Base-by-base conservation (phyloP, 495 filamentous ascomycete genomes). In the Chaetomium cochliodes region DNA sequence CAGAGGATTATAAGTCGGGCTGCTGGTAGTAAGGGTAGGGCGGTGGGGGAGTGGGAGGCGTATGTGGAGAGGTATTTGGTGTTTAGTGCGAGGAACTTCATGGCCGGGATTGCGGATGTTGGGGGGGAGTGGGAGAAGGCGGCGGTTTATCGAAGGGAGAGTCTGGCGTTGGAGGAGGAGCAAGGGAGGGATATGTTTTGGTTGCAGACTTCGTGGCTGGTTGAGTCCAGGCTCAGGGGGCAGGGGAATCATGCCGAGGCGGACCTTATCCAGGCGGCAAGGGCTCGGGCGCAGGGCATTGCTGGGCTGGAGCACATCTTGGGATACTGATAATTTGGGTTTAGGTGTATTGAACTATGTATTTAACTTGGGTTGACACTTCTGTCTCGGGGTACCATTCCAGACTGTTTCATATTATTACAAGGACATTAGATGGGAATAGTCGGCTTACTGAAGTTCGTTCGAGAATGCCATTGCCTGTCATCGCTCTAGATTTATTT, bases 61-160 rank as follows among this genome's bases (percentile, higher is more conserved):
- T 76, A 69, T 50, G 15, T 71, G 8, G 73, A 71, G 13, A 59
- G 73, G 50, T 74, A 74, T 39, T 39, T 74, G 46, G 65, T 71
- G 12, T 76, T 76, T 23, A 71, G 67, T 6, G 70, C 65, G 3
- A 51, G 67, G 26, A 53, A 71, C 28, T 76, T 76, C 39, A n/a
- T 74, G 39, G 72, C 70, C 5, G 42, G 67, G 2, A 68, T 76
- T 12, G 70, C 68, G 0, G 73, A 75, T 28, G 37, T 46, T 12
- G 59, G 44, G 1, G 67, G 69, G 0, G 51, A 76, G 3, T 9
- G 22, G 13, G 52, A 63, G 4, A 46, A 50, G 13, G 73, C 66
- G 23, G 63, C 30, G 20, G 51, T 47, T 9, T 58, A 64, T 4
- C 33, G 72, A 5, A 0, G 62, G 20, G 57, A 53, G 53, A 68